A percentile compares a stretch with the other conserved stretches of the same genome.
phyloP scores from a whole-genome alignment of 1,139 yeast genomes.

The Lizanozyma gosingica region DNA sequence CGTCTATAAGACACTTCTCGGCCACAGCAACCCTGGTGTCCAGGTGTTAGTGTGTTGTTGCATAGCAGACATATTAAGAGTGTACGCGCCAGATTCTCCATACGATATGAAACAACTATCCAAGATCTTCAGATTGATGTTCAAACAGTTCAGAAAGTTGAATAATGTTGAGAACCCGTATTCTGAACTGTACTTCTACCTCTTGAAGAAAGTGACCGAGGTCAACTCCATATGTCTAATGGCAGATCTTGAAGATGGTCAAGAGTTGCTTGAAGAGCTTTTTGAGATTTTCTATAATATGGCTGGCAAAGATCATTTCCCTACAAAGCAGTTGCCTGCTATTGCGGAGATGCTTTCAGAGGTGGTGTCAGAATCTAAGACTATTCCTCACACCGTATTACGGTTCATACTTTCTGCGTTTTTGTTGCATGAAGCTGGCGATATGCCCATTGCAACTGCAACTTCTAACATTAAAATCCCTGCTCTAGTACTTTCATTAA shows the following conservation, averaged over 20 bases:
- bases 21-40: conserved; percentile 60
- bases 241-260: conserved; percentile 65
- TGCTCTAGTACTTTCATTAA: conserved; percentile 58
- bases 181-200: conserved; percentile 55
- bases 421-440: conserved; percentile 9
- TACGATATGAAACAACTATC: conserved; percentile 56
- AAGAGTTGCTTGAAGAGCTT: conserved; percentile 41
- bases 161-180: conserved; percentile 55
- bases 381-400: conserved; percentile 56
- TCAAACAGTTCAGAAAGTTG: conserved; percentile 52
- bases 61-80: conserved; percentile 63
- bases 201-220: conserved; percentile 65
- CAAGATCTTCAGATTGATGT: conserved; percentile 54
- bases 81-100: conserved; percentile 91
- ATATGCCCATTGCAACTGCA: background rate
- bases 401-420: conserved; percentile 53
- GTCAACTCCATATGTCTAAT: conserved; percentile 72
- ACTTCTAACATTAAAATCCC: conserved; percentile 33
- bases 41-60: conserved; percentile 69
- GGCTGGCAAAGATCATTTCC: conserved; percentile 25
- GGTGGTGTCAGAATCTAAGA: conserved; percentile 65
- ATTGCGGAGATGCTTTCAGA: conserved; percentile 67
- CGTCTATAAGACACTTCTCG: conserved; percentile 47
- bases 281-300: conserved; percentile 60
- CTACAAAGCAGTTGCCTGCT: conserved; percentile 43